Base-by-base conservation (phyloP, 371 early-diverging fungal species). In the Capillidium heterosporum region DNA sequence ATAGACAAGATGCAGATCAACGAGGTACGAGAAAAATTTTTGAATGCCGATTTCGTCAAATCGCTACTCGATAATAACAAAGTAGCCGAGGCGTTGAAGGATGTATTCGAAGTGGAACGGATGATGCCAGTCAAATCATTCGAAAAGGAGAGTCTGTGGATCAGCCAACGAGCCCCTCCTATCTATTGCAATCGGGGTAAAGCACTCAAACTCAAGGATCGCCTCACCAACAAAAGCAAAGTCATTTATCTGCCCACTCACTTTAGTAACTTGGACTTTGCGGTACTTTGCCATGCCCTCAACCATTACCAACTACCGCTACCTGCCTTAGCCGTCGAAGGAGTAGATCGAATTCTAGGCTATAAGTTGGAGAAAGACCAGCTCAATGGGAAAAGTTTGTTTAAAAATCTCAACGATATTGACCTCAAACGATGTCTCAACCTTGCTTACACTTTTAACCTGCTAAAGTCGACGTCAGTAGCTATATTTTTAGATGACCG, bases 171-270 rank as follows among this genome's bases (percentile, higher is more conserved):
- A n/a, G 50, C 13, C 10, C 19, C 4, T 17, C 15, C n/a, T 13
- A 35, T 53, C 32, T n/a, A 35, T 26, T 7, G 10, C 31, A 53
- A 32, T 5, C 10, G 11, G 23, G 26, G 11, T 39, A 53, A 29
- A 35, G 24, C 26, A 5, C 39, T 53, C 8, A 53, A 32, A 40
- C 39, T 53, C n/a, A 13, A n/a, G 11, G n/a, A 29, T n/a, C 31
- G 39, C 8, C 39, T 39, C 50, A 21, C 13, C 28, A 21, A 15
- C 28, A 24, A 31, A 13, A 29, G 21, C 53, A 24, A 39, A 10
- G 35, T 53, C 17, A 32, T 53, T 27, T 53, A 53, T 39, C 35
- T 53, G n/a, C 53, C 53, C 4, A 53, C 32, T 24, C 53, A 53
- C 24, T 19, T 19, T 19, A 35, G 39, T 8, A 19, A 13, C 15